Conservation (phyloP, 148 eudicot species). For the Camellia lanceoleosa region DNA sequence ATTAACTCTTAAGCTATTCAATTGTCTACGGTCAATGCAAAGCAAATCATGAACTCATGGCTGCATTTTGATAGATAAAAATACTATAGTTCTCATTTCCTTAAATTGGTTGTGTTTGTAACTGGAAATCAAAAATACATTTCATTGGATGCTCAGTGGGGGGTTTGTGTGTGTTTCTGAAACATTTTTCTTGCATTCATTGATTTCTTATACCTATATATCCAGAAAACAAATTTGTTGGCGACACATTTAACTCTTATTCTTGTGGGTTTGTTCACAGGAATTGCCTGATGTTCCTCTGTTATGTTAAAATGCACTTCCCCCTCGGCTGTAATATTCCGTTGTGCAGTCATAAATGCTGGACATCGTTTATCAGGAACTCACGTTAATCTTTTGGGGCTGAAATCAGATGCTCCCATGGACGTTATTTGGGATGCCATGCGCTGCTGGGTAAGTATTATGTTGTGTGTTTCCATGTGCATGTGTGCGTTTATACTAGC, state of each 20-base stretch:
- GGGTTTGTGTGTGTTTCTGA: background rate
- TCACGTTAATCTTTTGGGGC: constrained; percentile 74
- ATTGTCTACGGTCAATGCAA: background rate
- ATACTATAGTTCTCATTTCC: no score
- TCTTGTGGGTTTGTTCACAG: constrained; percentile 37
- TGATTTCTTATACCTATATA: background rate
- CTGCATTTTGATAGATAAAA: background rate
- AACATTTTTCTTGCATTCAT: background rate
- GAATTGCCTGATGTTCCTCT: constrained; percentile 92
- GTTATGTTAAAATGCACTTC: constrained; percentile 94
- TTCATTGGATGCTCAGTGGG: no score
- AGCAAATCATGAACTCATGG: background rate
- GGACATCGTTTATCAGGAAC: constrained; percentile 94
- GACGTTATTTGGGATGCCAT: constrained; percentile 94
- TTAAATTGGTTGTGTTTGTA: no score
- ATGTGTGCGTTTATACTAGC: constrained; percentile 43
- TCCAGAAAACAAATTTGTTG: background rate
- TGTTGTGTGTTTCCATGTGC: background rate
- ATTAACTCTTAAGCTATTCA: background rate
- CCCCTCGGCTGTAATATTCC: constrained; percentile 86
- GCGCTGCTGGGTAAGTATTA: constrained; percentile 86
- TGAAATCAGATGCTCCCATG: constrained; percentile 98
- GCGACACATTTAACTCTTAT: background rate
- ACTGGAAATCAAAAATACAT: no score
- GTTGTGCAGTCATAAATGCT: constrained; percentile 93